Percentiles rank a stretch among this genome's conserved stretches.
Evolutionary conservation across 148 eudicot genomes (phyloP).

Genomic region (Rhododendron simsii): DNA sequence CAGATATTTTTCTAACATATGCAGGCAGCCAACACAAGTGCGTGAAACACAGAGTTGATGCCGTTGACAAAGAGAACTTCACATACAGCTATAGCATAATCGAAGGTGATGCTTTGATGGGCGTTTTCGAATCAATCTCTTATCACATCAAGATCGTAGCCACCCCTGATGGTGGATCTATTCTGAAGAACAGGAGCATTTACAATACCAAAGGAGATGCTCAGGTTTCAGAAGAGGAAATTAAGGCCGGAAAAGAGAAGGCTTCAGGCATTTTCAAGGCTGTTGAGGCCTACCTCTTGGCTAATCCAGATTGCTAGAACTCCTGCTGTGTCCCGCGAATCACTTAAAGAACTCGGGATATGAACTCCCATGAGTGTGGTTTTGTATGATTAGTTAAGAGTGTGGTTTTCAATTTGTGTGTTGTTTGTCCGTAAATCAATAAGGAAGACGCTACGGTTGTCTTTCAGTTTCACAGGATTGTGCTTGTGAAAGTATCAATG

Average conservation of each 20-base stretch:
- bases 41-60: neutral
- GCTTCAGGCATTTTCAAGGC: constrained; percentile 12
- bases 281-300: constrained; percentile 17
- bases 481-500: neutral
- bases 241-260: constrained; percentile 16
- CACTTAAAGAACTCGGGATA: neutral
- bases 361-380: neutral
- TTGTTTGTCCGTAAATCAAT: neutral
- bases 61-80: neutral
- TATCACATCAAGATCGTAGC: constrained; percentile 4
- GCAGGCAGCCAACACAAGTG: constrained; percentile 3
- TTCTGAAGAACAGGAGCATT: neutral
- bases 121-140: neutral
- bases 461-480: neutral
- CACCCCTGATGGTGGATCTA: neutral
- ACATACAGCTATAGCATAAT: constrained; percentile 7
- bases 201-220: constrained; percentile 11
- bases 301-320: constrained; percentile 11
- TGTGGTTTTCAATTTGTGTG: neutral
- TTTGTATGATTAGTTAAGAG: neutral
- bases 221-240: neutral
- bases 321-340: neutral
- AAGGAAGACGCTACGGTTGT: neutral
- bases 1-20: neutral
- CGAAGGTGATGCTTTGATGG: constrained; percentile 10